phyloP scores from a whole-genome alignment of 2,329 filamentous ascomycete species.

The Clarireedia homoeocarpa region DNA sequence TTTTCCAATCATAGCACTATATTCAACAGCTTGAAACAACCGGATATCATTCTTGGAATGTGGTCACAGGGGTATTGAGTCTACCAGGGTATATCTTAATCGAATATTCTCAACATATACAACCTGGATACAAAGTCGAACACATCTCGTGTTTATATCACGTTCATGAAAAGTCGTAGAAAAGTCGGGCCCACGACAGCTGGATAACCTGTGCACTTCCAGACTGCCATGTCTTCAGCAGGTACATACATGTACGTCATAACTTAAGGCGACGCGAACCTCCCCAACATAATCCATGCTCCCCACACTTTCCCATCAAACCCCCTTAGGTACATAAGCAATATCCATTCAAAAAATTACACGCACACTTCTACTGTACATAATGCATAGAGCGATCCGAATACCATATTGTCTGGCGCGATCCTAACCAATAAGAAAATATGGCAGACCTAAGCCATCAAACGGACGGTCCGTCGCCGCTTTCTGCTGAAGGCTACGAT shows the following conservation, averaged over 20 bases:
- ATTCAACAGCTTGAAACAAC: not conserved
- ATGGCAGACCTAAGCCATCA: constrained; percentile 29
- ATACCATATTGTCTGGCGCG: not conserved
- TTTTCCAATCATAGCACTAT: not conserved
- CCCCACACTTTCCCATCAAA: constrained; percentile 6
- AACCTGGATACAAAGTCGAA: too few species aligned
- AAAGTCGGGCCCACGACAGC: too few species aligned
- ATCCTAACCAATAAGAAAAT: constrained; percentile 1
- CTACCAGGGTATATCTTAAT: too few species aligned
- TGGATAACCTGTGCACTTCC: too few species aligned
- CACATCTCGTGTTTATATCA: too few species aligned
- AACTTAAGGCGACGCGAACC: not conserved
- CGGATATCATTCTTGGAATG: not conserved
- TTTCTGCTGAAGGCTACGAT: constrained; percentile 60
- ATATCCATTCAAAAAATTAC: not conserved
- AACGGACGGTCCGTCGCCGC: constrained; percentile 47
- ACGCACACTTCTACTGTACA: constrained; percentile 4
- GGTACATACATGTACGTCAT: constrained; percentile 6
- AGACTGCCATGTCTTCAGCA: not conserved
- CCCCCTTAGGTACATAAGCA: not conserved
- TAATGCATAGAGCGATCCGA: constrained; percentile 2
- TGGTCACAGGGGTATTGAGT: not conserved
- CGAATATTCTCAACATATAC: too few species aligned
- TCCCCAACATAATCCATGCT: constrained; percentile 1
- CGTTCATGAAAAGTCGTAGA: too few species aligned